Evolutionary conservation across 140 eudicot species (phyloP).

Genomic region (Ambrosia hybrid): DNA sequence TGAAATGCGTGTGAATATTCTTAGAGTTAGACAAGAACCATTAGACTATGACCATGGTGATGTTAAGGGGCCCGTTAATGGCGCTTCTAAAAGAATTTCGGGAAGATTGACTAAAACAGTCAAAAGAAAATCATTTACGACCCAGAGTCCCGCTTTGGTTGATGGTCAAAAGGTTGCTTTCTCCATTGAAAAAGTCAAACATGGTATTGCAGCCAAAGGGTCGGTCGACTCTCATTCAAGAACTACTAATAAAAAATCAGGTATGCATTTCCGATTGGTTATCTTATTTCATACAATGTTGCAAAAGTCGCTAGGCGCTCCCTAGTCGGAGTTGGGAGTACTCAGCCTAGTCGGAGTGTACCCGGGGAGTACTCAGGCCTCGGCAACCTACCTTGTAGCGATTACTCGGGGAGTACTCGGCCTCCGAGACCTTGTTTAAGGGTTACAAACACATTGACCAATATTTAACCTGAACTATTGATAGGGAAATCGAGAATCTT

Average conservation of each 20-base stretch:
- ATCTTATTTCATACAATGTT: too few species aligned
- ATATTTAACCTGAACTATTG: constrained; percentile 8
- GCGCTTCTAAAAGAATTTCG: constrained; percentile 35
- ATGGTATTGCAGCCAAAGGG: constrained; percentile 40
- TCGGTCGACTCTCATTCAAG: constrained; percentile 35
- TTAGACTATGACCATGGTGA: constrained; percentile 40
- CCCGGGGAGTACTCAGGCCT: too few species aligned
- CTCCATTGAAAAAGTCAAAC: constrained; percentile 41
- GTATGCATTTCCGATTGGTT: constrained; percentile 21
- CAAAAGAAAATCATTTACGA: constrained; percentile 35
- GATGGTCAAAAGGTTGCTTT: constrained; percentile 34
- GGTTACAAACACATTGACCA: too few species aligned
- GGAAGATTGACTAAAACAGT: constrained; percentile 42
- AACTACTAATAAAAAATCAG: constrained; percentile 38
- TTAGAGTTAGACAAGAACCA: constrained; percentile 58
- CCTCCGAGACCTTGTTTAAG: too few species aligned
- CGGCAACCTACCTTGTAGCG: too few species aligned
- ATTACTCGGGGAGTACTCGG: too few species aligned
- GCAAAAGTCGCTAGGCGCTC: too few species aligned
- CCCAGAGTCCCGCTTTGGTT: constrained; percentile 2
- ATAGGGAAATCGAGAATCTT: constrained; percentile 29
- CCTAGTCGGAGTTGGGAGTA: too few species aligned
- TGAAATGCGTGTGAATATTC: constrained; percentile 69
- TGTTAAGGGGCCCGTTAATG: constrained; percentile 31
- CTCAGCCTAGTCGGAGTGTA: too few species aligned